These are phyloP conservation scores for Daldinia decipiens DNA, from an alignment of 495 filamentous ascomycete species.

Conservation along the genomic window DNA sequence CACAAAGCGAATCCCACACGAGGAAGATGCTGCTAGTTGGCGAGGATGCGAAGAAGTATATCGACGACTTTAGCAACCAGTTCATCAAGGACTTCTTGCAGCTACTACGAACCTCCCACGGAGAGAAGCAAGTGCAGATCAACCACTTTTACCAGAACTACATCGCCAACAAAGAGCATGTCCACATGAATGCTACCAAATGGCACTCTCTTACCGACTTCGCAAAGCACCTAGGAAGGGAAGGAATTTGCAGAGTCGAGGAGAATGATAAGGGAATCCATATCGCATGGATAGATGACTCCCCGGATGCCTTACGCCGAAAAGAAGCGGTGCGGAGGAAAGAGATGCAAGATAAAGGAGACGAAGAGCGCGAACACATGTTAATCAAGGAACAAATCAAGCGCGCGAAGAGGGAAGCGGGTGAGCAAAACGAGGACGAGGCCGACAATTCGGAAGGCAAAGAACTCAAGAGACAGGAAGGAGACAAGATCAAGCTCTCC, in stretches of 20 bases:
- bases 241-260: constrained; percentile 86
- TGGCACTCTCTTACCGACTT: constrained; percentile 90
- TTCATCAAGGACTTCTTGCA: constrained; percentile 84
- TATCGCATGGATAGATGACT: constrained; percentile 90
- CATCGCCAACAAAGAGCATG: constrained; percentile 81
- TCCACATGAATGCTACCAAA: constrained; percentile 92
- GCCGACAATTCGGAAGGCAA: constrained; percentile 59
- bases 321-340: constrained; percentile 83
- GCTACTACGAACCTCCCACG: constrained; percentile 79
- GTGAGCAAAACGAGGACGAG: constrained; percentile 52
- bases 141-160: constrained; percentile 87
- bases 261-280: constrained; percentile 90
- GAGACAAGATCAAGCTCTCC: constrained; percentile 84
- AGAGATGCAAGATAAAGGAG: constrained; percentile 85
- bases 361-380: constrained; percentile 87
- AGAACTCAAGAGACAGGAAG: constrained; percentile 73
- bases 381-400: constrained; percentile 82
- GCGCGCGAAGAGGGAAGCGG: constrained; percentile 69
- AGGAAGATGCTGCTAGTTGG: constrained; percentile 87
- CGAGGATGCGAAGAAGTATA: constrained; percentile 80
- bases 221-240: constrained; percentile 81
- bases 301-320: constrained; percentile 80
- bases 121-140: constrained; percentile 82
- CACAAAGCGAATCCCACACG: constrained; percentile 81
- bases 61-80: constrained; percentile 77